A percentile compares a stretch with the other conserved stretches of the same genome.
Evolutionary conservation across 1,284 basidiomycete genomes (phyloP).

Genomic region (Leccinum cinnamomeum): DNA sequence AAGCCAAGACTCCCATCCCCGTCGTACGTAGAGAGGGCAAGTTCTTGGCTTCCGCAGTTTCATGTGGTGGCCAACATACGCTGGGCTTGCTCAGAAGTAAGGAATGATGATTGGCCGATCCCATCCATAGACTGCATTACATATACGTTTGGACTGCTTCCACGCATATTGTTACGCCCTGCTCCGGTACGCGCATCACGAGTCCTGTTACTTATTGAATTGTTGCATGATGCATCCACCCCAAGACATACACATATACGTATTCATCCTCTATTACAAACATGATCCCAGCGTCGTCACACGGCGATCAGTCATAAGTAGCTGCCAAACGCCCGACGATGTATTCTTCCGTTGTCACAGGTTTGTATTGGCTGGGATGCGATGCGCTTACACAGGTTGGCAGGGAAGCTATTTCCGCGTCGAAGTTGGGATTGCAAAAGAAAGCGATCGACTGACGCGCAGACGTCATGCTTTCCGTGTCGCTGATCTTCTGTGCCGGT

Average conservation of each 20-base stretch:
- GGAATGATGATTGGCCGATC: constrained; percentile 19
- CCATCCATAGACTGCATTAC: constrained; percentile 15
- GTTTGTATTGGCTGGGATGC: constrained; percentile 53
- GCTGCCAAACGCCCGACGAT: constrained; percentile 69
- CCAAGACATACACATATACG: constrained; percentile 12
- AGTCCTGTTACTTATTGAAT: constrained; percentile 27
- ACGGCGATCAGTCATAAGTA: constrained; percentile 44
- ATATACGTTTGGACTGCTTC: constrained; percentile 23
- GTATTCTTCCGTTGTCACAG: constrained; percentile 74
- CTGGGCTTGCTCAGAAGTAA: constrained; percentile 68
- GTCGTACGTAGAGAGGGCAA: constrained; percentile 68
- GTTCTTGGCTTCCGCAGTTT: constrained; percentile 59
- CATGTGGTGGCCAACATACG: constrained; percentile 74
- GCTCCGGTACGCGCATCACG: constrained; percentile 16
- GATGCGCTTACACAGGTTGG: constrained; percentile 64
- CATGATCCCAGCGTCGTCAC: neutral
- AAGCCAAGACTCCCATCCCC: constrained; percentile 56
- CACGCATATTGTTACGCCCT: constrained; percentile 16
- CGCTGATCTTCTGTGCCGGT: constrained; percentile 47
- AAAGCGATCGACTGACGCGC: constrained; percentile 80
- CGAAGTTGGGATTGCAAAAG: constrained; percentile 84
- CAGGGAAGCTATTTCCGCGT: constrained; percentile 66
- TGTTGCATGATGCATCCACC: constrained; percentile 26
- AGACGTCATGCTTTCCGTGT: constrained; percentile 57
- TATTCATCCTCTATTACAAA: constrained; percentile 6